phyloP scores from a whole-genome alignment of 2,329 filamentous ascomycete species.

The Coniochaeta sp. region DNA sequence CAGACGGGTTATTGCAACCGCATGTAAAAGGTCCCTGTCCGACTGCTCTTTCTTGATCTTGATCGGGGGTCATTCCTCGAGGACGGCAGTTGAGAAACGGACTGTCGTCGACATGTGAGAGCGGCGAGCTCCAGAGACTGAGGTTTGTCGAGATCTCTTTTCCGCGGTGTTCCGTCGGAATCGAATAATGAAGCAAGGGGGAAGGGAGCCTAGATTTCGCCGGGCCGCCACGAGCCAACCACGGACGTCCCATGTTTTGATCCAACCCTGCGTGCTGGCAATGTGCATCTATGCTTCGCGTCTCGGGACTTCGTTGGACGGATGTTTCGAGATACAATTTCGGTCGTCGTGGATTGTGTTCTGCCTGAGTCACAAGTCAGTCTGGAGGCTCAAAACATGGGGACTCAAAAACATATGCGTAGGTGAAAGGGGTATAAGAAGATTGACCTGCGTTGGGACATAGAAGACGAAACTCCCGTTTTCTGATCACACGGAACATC shows the following conservation, averaged over 20 bases:
- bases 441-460: background rate
- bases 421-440: background rate
- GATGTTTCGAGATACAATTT: background rate
- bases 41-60: too few species aligned
- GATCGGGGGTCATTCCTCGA: background rate
- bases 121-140: too few species aligned
- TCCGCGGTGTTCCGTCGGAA: background rate
- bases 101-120: background rate
- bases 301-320: background rate
- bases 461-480: too few species aligned
- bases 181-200: background rate
- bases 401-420: too few species aligned
- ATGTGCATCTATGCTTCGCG: background rate
- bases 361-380: conserved; percentile 1
- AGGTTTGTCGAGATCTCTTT: too few species aligned
- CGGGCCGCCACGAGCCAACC: background rate
- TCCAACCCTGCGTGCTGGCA: background rate
- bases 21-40: background rate
- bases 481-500: too few species aligned
- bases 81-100: background rate
- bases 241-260: background rate
- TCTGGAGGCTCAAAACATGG: background rate
- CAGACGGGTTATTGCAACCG: background rate
- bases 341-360: background rate
- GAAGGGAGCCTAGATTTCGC: background rate